Base-by-base conservation (phyloP, 768 basidiomycete species). In the Rhodotorula sphaerocarpa region DNA sequence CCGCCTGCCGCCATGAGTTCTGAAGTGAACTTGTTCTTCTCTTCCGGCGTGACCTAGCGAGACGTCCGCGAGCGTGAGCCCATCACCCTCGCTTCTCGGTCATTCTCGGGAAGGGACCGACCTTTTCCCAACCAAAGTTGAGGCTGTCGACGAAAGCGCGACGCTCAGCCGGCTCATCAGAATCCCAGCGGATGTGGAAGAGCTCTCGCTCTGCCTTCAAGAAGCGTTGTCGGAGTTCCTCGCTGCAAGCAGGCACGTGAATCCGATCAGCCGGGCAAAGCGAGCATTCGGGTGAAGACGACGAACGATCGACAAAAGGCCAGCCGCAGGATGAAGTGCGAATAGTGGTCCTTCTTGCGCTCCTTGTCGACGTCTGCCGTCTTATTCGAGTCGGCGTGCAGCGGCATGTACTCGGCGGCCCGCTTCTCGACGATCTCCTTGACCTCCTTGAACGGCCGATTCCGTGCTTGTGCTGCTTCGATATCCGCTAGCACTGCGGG, bases 221-320 rank as follows among this genome's bases (percentile, higher is more conserved):
- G 73, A 93, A 99, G 52, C 92, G 81, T 45, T 83, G 79, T 59
- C 92, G 79, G 42, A 99, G 79, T 51, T 99, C 93, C 70, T 95
- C 92, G 41, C 92, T 96, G 69, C n/a, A 42, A 20, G 14, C 34
- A 45, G 9, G 27, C 42, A 5, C 4, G 9, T 9, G 16, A 39
- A 16, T 39, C 16, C 16, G 36, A 16, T 10, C 9, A 9, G 36
- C 36, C 36, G 9, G 36, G 10, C 10, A 10, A 9, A 39, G 36
- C 36, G 16, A 39, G 36, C n/a, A n/a, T n/a, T 27, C 12, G 51
- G 34, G 9, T 30, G 21, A 55, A 25, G 20, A 34, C 14, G 12
- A 63, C 91, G 74, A 76, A 97, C 92, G 90, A 90, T 59, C 90
- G 84, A 77, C 92, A 95, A 76, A 99, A 97, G 10, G 95, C 92